Evolutionary conservation across 2,329 filamentous ascomycete genomes (phyloP).

Genomic region (Helicocarpus griseus): DNA sequence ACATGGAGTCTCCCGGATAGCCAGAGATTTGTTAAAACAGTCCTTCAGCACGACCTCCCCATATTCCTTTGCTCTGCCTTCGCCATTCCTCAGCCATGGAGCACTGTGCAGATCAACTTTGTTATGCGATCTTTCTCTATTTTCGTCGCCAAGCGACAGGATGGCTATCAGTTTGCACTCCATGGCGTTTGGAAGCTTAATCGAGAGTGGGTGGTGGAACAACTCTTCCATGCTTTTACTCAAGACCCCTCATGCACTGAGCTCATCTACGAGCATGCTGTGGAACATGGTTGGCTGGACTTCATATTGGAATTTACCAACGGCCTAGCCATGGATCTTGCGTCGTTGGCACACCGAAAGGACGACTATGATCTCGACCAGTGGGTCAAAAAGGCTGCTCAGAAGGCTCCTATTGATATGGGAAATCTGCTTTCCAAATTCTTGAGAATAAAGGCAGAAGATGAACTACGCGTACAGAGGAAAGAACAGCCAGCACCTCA

Average conservation of each 20-base stretch:
- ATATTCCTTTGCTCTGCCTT: conserved; percentile 43
- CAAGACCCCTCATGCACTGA: conserved; percentile 57
- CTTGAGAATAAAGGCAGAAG: conserved; percentile 70
- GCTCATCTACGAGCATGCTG: conserved; percentile 67
- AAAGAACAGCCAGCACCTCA: conserved; percentile 54
- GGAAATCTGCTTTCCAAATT: conserved; percentile 67
- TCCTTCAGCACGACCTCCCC: conserved; percentile 45
- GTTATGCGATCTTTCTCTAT: conserved; percentile 56
- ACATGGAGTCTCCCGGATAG: conserved; percentile 47
- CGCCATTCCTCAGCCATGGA: conserved; percentile 41
- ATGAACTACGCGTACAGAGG: conserved; percentile 67
- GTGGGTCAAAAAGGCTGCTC: conserved; percentile 64
- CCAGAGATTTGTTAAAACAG: conserved; percentile 49
- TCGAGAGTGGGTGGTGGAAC: conserved; percentile 71
- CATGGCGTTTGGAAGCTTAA: conserved; percentile 89
- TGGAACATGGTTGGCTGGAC: conserved; percentile 75
- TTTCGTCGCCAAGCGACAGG: conserved; percentile 69
- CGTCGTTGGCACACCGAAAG: conserved; percentile 73
- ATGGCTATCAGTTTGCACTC: conserved; percentile 77
- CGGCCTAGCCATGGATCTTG: conserved; percentile 79
- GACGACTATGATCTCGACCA: conserved; percentile 68
- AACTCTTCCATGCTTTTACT: conserved; percentile 68
- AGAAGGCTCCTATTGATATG: conserved; percentile 56
- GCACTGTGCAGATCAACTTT: conserved; percentile 38
- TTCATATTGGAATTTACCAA: conserved; percentile 68